A percentile compares a stretch with the other conserved stretches of the same genome.
These are phyloP conservation scores for Coemansia sp. DNA, from an alignment of 192 early-diverging fungal genomes.

Conservation along the genomic window DNA sequence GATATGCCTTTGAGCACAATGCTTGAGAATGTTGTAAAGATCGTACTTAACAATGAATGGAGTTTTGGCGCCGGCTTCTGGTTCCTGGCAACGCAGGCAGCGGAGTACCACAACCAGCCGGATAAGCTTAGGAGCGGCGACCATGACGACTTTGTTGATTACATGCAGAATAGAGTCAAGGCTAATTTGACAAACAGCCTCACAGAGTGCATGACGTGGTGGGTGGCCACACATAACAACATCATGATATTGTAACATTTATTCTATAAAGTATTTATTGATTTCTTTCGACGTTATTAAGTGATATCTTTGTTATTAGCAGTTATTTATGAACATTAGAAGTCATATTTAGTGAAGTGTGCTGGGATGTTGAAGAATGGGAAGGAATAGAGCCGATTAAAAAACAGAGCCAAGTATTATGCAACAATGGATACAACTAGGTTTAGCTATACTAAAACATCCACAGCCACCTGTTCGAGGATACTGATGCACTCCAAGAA, in stretches of 20 bases:
- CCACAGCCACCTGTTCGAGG: too few relatives aligned
- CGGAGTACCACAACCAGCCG: conserved; percentile 7
- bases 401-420: too few relatives aligned
- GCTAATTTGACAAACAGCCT: not conserved
- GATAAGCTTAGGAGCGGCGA: not conserved
- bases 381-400: too few relatives aligned
- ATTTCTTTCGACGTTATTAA: not conserved
- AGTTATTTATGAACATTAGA: too few relatives aligned
- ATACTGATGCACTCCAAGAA: too few relatives aligned
- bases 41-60: not conserved
- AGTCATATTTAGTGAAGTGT: too few relatives aligned
- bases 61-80: conserved; percentile 40
- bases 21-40: not conserved
- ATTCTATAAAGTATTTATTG: not conserved
- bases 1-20: not conserved
- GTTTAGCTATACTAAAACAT: too few relatives aligned
- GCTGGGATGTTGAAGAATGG: too few relatives aligned
- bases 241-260: not conserved
- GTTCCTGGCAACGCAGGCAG: conserved; percentile 25
- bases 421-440: too few relatives aligned
- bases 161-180: not conserved
- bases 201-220: not conserved
- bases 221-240: not conserved
- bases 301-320: too few relatives aligned
- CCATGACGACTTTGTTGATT: not conserved